Evolutionary conservation across 169 alveolate genomes (phyloP).

Genomic region (Cryptosporidium viatorum): DNA sequence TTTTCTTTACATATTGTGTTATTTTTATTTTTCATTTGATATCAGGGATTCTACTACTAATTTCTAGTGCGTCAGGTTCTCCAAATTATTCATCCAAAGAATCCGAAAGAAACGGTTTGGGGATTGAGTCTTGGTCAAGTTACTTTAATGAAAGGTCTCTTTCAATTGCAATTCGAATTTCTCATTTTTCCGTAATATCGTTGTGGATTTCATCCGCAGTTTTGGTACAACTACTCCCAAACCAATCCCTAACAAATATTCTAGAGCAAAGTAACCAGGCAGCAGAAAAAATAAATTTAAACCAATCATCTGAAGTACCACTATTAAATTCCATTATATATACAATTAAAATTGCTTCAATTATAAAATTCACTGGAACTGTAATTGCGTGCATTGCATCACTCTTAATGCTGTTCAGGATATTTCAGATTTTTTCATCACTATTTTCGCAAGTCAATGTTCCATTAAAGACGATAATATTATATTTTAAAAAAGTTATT

Average conservation of each 20-base stretch:
- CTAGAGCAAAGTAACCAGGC: slow-evolving; percentile 24
- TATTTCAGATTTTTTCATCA: slow-evolving; percentile 60
- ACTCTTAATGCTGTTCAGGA: slow-evolving; percentile 45
- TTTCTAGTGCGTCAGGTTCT: slow-evolving; percentile 26
- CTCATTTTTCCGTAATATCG: slow-evolving; percentile 22
- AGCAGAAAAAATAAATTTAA: slow-evolving; percentile 12
- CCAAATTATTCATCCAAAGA: background rate
- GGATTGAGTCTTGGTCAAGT: slow-evolving; percentile 51
- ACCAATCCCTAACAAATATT: slow-evolving; percentile 5
- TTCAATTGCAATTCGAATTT: slow-evolving; percentile 43
- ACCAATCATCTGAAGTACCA: slow-evolving; percentile 20
- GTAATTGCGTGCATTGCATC: slow-evolving; percentile 44
- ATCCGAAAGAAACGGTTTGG: slow-evolving; percentile 4
- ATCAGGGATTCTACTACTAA: slow-evolving; percentile 41
- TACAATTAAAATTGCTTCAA: slow-evolving; percentile 45
- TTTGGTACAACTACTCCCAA: slow-evolving; percentile 46
- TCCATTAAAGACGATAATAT: slow-evolving; percentile 41
- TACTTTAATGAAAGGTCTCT: slow-evolving; percentile 56
- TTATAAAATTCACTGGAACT: slow-evolving; percentile 26
- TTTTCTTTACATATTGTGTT: slow-evolving; percentile 26
- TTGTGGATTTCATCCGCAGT: slow-evolving; percentile 50
- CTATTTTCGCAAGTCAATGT: slow-evolving; percentile 48
- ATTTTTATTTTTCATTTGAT: slow-evolving; percentile 39
- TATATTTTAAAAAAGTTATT: slow-evolving; percentile 40
- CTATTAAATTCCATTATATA: slow-evolving; percentile 29